phyloP scores from a whole-genome alignment of 179 eudicot species.

The Amaranthus tricolor region DNA sequence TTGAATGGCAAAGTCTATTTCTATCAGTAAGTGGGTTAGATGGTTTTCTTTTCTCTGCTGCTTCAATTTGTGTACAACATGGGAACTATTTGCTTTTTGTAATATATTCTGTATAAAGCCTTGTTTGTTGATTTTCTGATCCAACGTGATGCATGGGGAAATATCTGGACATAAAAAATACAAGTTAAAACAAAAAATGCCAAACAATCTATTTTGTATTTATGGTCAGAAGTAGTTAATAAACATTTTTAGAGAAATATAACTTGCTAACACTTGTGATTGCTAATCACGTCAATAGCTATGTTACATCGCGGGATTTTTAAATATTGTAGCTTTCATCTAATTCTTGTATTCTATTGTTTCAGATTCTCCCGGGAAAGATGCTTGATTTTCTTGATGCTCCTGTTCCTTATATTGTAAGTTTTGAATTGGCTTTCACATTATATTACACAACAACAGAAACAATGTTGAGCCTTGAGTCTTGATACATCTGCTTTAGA shows the following conservation, averaged over 20 bases:
- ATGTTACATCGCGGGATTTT: background rate
- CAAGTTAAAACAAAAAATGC: too few relatives aligned
- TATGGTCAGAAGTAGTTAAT: too few relatives aligned
- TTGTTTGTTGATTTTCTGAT: too few relatives aligned
- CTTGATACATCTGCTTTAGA: too few relatives aligned
- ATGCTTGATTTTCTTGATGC: slow-evolving; percentile 98
- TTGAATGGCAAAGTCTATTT: slow-evolving; percentile 97
- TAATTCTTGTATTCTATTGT: background rate
- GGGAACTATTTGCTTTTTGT: background rate
- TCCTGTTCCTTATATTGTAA: slow-evolving; percentile 96
- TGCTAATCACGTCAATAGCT: background rate
- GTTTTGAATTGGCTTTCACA: slow-evolving; percentile 23
- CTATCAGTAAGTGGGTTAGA: slow-evolving; percentile 60
- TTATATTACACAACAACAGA: background rate
- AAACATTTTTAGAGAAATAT: too few relatives aligned
- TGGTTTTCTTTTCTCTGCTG: background rate
- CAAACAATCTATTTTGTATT: too few relatives aligned
- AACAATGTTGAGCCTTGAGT: too few relatives aligned
- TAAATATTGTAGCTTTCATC: slow-evolving; percentile 5
- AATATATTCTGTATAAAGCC: too few relatives aligned
- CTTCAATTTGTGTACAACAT: background rate
- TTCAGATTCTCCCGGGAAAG: slow-evolving; percentile 85
- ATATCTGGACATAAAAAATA: too few relatives aligned
- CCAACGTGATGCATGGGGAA: too few relatives aligned
- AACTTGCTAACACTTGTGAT: background rate